Percentiles rank a stretch among this genome's conserved stretches.
These are phyloP conservation scores for Asterionellopsis glacialis DNA, from an alignment of 108 stramenopile species.

Conservation along the genomic window DNA sequence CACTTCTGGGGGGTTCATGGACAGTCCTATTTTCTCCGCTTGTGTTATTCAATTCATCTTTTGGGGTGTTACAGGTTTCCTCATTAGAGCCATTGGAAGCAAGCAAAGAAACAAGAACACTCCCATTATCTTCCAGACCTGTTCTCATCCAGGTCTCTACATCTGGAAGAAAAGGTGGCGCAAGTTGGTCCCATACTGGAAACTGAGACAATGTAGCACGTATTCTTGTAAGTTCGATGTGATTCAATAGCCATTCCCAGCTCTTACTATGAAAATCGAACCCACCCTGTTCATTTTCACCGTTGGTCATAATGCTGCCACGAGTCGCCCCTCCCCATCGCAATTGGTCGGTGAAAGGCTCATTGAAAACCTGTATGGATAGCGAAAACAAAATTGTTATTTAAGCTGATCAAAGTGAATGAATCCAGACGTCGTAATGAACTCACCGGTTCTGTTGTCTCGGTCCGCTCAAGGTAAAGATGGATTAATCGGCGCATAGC, in stretches of 20 bases:
- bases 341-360: too few relatives aligned
- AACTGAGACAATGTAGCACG: constrained; percentile 46
- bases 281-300: too few relatives aligned
- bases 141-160: constrained; percentile 1
- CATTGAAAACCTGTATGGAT: too few relatives aligned
- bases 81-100: constrained; percentile 12
- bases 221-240: constrained; percentile 47
- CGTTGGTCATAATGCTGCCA: too few relatives aligned
- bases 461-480: constrained; percentile 16
- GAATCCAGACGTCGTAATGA: too few relatives aligned
- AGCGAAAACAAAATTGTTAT: too few relatives aligned
- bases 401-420: too few relatives aligned
- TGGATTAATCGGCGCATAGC: constrained; percentile 24
- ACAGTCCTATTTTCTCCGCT: neutral
- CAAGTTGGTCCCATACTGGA: constrained; percentile 41
- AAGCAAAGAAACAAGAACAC: neutral
- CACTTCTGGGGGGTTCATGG: constrained; percentile 11
- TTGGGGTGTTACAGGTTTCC: constrained; percentile 2
- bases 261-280: neutral
- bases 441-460: neutral
- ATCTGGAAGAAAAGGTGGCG: constrained; percentile 9
- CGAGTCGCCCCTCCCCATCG: too few relatives aligned
- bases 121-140: neutral
- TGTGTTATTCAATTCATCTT: neutral
- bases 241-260: constrained; percentile 63